Base-by-base conservation (phyloP, 2,329 filamentous ascomycete genomes). In the Arachnomyces sp. region DNA sequence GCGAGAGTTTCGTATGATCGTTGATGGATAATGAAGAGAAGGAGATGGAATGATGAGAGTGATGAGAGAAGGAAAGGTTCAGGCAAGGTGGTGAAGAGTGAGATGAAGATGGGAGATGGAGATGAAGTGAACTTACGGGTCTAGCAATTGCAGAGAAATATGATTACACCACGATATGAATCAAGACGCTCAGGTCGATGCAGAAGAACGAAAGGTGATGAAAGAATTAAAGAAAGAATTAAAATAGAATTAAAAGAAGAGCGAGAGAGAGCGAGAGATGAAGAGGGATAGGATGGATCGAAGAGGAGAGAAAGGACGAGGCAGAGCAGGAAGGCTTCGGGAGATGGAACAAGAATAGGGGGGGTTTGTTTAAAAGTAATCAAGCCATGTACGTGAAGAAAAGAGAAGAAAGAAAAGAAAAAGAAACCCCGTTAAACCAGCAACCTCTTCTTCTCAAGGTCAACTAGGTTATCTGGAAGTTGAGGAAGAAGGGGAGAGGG, bases 361-460 rank as follows among this genome's bases (percentile, higher is more conserved):
- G 29, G 30, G 28, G 38, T 28, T 37, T 38, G 32, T 25, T 37
- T 12, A 35, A 11, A 30, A 35, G 31, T 11, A 31, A 33, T 14
- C 14, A n/a, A 28, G 16, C 35, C 16, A 33, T 32, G 16, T 39
- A 29, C 37, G 34, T 34, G 30, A 38, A 28, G 11, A 36, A 36
- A 35, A 16, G 17, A 28, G 36, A 41, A 43, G 21, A 35, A 42
- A 38, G 44, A 36, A 38, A 45, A 48, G 47, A 40, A 45, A 45
- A 42, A 48, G 46, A 43, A 45, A 48, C 54, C 50, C 54, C 49
- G 52, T 56, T 52, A 52, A 45, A 49, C 50, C 54, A 38, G 50
- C 51, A 52, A 54, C 53, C 50, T 51, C 43, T 44, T 52, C 52
- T 51, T 46, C 51, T 53, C 35, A 42, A 40, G 37, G 28, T 14